A percentile compares a stretch with the other conserved stretches of the same genome.
Evolutionary conservation across 2,329 filamentous ascomycete species (phyloP).

Genomic region (Peltaster fructicola): DNA sequence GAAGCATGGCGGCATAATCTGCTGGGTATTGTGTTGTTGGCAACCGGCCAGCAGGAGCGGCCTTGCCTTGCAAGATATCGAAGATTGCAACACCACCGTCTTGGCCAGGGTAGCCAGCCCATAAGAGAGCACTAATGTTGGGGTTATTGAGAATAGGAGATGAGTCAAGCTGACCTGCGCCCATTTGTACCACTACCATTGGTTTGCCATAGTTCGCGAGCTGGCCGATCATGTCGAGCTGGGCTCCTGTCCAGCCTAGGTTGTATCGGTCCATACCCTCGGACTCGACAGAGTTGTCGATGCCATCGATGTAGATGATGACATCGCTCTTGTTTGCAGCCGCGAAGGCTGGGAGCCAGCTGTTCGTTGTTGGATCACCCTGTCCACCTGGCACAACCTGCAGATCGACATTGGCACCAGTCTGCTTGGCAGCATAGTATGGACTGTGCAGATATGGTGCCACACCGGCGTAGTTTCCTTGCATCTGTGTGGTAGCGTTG

Average conservation of each 20-base stretch:
- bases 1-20: conserved; percentile 31
- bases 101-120: conserved; percentile 44
- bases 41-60: conserved; percentile 35
- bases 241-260: conserved; percentile 35
- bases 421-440: conserved; percentile 30
- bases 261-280: conserved; percentile 35
- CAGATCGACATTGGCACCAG: conserved; percentile 29
- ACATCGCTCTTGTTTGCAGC: conserved; percentile 30
- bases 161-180: conserved; percentile 35
- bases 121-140: conserved; percentile 35
- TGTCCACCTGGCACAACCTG: conserved; percentile 21
- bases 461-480: conserved; percentile 40
- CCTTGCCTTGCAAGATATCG: conserved; percentile 34
- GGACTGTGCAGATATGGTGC: conserved; percentile 39
- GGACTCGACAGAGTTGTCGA: conserved; percentile 34
- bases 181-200: conserved; percentile 35
- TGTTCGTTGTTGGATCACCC: conserved; percentile 17
- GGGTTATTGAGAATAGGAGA: conserved; percentile 29
- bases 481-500: conserved; percentile 38
- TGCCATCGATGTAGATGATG: conserved; percentile 38
- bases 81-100: conserved; percentile 39
- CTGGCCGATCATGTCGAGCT: conserved; percentile 33
- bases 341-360: conserved; percentile 14
- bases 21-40: conserved; percentile 40
- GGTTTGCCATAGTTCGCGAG: conserved; percentile 32